A percentile compares a stretch with the other conserved stretches of the same genome.
These are phyloP conservation scores for Kodamaea neixiangensis DNA, from an alignment of 805 yeast species.

Conservation along the genomic window DNA sequence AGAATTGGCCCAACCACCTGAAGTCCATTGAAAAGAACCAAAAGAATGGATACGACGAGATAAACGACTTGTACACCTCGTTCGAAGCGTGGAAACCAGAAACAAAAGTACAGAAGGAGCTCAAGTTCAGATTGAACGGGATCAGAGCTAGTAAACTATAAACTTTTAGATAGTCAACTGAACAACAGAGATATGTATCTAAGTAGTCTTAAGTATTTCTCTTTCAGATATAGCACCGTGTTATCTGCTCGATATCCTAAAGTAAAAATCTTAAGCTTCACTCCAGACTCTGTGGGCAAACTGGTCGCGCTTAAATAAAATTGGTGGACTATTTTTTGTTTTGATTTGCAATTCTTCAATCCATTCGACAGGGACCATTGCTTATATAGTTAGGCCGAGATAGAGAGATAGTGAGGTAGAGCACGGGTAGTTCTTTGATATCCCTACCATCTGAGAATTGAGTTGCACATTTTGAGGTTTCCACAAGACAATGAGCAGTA, in stretches of 20 bases:
- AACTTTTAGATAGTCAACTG: conserved; percentile 1
- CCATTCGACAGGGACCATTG: background rate
- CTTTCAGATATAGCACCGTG: no score
- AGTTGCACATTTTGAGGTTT: background rate
- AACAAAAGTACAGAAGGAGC: conserved; percentile 75
- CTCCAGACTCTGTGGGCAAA: no score
- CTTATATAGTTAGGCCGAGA: background rate
- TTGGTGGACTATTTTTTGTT: background rate
- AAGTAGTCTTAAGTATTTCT: no score
- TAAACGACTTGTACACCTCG: conserved; percentile 60
- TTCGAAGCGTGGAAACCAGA: conserved; percentile 90
- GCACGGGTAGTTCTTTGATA: background rate
- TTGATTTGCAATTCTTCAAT: background rate
- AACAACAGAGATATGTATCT: background rate
- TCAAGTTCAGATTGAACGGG: conserved; percentile 75
- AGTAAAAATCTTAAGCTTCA: no score
- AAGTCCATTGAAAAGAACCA: conserved; percentile 20
- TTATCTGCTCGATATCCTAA: no score
- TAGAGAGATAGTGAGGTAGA: background rate
- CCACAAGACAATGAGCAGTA: background rate
- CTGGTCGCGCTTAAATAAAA: background rate
- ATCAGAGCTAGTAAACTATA: conserved; percentile 43
- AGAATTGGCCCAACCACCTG: conserved; percentile 46
- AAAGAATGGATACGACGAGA: conserved; percentile 50
- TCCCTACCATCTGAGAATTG: background rate